Evolutionary conservation across 2,329 filamentous ascomycete genomes (phyloP).

Genomic region (Colletotrichum sansevieriae): DNA sequence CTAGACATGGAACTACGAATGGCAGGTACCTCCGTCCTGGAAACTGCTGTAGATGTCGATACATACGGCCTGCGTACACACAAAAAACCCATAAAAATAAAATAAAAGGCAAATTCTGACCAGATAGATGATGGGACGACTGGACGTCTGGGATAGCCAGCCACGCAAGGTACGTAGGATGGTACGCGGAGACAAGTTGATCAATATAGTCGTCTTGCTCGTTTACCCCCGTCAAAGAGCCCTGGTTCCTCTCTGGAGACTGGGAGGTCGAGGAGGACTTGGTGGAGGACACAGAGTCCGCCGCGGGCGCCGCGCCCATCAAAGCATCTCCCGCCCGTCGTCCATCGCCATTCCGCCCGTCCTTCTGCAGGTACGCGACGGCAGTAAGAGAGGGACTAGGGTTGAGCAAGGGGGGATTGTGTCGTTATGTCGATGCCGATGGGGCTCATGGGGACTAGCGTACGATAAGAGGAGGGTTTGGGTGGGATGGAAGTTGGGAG

Average conservation of each 20-base stretch:
- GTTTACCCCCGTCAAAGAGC: no score
- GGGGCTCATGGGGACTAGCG: background rate
- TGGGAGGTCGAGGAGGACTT: no score
- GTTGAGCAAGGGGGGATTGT: background rate
- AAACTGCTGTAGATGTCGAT: background rate
- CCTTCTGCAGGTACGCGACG: conserved; percentile 28
- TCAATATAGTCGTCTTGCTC: no score
- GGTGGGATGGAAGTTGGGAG: background rate
- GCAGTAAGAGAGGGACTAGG: conserved; percentile 8
- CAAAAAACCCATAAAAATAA: conserved; percentile 12
- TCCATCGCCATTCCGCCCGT: conserved; percentile 20
- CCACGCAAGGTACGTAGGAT: conserved; percentile 24
- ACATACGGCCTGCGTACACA: background rate
- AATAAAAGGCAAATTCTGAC: background rate
- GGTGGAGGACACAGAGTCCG: no score
- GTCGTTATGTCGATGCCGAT: background rate
- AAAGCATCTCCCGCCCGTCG: no score
- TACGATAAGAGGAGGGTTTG: conserved; percentile 5
- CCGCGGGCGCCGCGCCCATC: no score
- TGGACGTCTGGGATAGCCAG: conserved; percentile 19
- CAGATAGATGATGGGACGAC: conserved; percentile 8
- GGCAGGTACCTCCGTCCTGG: background rate
- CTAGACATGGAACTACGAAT: background rate
- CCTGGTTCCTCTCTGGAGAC: no score
- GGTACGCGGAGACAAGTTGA: conserved; percentile 10